A percentile compares a stretch with the other conserved stretches of the same genome.
Evolutionary conservation across 176 grass and related monocot genomes (phyloP).

Genomic region (Rhynchospora pubera): DNA sequence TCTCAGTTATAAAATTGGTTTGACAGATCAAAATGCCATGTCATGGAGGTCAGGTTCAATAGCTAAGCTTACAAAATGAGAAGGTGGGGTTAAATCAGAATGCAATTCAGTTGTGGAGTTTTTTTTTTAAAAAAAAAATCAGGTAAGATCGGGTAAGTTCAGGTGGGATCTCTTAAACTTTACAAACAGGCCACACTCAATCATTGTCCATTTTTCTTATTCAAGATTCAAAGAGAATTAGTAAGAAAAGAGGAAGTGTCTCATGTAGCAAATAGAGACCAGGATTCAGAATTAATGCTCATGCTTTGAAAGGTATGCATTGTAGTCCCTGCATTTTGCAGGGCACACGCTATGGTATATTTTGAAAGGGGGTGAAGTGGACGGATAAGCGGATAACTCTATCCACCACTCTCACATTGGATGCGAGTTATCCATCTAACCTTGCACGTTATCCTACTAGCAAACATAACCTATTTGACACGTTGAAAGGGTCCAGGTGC

Average conservation of each 20-base stretch:
- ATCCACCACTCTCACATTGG: background rate
- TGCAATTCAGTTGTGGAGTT: background rate
- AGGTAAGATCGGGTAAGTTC: background rate
- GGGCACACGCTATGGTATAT: background rate
- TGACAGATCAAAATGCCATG: background rate
- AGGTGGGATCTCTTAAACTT: background rate
- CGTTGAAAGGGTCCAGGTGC: background rate
- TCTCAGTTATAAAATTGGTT: background rate
- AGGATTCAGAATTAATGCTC: background rate
- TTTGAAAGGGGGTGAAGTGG: background rate
- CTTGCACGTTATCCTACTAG: background rate
- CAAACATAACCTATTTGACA: background rate
- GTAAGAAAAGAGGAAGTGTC: no score
- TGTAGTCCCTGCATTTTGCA: background rate
- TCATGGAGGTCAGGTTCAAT: background rate
- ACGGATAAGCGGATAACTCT: background rate
- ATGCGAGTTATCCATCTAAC: background rate
- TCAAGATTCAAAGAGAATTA: no score
- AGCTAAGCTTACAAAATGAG: background rate
- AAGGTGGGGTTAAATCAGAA: background rate
- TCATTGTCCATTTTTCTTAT: background rate
- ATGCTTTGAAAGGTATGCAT: background rate
- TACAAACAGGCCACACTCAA: background rate
- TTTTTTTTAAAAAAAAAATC: background rate
- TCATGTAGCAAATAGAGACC: no score